Evolutionary conservation across 208 protist species (phyloP).

Genomic region (Leishmania arabica): DNA sequence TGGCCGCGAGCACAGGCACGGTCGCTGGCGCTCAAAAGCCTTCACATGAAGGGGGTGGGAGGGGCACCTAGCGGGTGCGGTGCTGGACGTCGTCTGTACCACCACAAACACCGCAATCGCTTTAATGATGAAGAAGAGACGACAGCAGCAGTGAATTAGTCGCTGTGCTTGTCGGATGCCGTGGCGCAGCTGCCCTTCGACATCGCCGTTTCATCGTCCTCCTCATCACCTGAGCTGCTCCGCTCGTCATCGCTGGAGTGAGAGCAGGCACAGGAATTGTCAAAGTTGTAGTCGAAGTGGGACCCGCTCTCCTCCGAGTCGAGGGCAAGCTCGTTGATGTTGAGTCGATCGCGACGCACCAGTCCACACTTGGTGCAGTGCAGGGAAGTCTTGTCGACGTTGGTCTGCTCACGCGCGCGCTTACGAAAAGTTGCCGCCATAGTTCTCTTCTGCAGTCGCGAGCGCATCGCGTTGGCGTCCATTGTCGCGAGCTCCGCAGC

Average conservation of each 20-base stretch:
- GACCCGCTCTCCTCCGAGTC: slow-evolving; percentile 90
- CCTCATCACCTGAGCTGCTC: slow-evolving; percentile 35
- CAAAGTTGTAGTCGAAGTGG: slow-evolving; percentile 93
- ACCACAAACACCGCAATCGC: background rate
- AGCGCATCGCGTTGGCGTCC: slow-evolving; percentile 77
- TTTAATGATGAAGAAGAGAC: background rate
- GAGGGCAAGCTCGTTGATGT: slow-evolving; percentile 86
- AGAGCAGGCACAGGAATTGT: slow-evolving; percentile 79
- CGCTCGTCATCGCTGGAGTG: slow-evolving; percentile 62
- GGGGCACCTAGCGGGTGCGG: background rate
- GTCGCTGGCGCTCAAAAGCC: background rate
- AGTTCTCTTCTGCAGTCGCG: slow-evolving; percentile 48
- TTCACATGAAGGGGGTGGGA: background rate
- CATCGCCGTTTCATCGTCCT: slow-evolving; percentile 5
- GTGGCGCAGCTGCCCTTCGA: slow-evolving; percentile 2
- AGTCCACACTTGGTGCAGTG: slow-evolving; percentile 84
- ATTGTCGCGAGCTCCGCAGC: slow-evolving; percentile 61
- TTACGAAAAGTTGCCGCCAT: slow-evolving; percentile 61
- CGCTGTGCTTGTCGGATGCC: background rate
- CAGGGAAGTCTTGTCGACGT: slow-evolving; percentile 79
- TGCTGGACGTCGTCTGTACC: background rate
- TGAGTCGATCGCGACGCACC: slow-evolving; percentile 81
- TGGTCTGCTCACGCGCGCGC: slow-evolving; percentile 74
- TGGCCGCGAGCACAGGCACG: no score
- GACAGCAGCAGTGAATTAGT: background rate